A percentile compares a stretch with the other conserved stretches of the same genome.
These are phyloP conservation scores for Lotus japonicus DNA, from an alignment of 306 rosid species.

Conservation along the genomic window DNA sequence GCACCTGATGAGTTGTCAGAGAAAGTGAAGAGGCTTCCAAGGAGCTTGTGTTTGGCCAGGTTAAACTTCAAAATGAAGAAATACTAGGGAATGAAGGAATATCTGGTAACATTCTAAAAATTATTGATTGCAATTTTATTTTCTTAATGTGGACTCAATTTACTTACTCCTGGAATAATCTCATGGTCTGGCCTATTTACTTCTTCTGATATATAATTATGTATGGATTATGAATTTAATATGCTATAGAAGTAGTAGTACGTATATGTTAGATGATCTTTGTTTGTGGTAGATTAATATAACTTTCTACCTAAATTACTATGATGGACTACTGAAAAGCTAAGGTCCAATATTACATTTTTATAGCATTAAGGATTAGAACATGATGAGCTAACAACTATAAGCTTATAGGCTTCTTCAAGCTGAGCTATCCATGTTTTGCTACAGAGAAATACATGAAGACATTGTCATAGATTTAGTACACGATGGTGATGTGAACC, in stretches of 20 bases:
- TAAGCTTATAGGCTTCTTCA: neutral
- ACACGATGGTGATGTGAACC: neutral
- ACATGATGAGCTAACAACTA: neutral
- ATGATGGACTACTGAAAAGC: neutral
- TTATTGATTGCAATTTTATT: neutral
- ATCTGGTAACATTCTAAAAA: no score
- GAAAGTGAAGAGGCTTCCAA: no score
- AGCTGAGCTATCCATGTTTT: conserved; percentile 11
- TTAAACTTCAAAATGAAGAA: no score
- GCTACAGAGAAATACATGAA: conserved; percentile 12
- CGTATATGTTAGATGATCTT: neutral
- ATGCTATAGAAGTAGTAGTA: neutral
- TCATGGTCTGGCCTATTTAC: conserved; percentile 18
- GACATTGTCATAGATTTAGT: conserved; percentile 3
- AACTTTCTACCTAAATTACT: neutral
- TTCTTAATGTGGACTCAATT: neutral
- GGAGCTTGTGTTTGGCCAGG: no score
- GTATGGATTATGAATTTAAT: neutral
- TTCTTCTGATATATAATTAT: conserved; percentile 4
- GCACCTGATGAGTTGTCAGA: no score
- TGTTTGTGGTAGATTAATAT: neutral
- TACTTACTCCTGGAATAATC: neutral
- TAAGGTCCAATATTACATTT: neutral
- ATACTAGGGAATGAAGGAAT: no score
- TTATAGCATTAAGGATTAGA: neutral